Percentiles rank a stretch among this genome's conserved stretches.
These are phyloP conservation scores for Serpula lacrymans DNA, from an alignment of 768 basidiomycete genomes.

Conservation along the genomic window DNA sequence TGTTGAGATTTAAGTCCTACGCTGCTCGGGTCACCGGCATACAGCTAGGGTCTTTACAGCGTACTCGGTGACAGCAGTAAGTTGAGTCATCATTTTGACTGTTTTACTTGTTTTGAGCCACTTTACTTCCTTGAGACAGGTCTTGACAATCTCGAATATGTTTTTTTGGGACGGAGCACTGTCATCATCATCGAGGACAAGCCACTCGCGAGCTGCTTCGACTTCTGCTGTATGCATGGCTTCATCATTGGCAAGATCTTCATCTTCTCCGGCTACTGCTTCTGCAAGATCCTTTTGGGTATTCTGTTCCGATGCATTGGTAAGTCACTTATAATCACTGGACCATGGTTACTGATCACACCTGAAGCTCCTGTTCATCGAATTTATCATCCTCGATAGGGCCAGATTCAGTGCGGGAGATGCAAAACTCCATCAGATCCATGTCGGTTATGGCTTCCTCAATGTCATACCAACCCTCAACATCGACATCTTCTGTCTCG, in stretches of 20 bases:
- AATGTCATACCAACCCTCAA: too few species aligned
- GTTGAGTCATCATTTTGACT: not conserved
- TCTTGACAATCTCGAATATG: conserved; percentile 2
- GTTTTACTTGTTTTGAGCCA: not conserved
- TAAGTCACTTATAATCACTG: not conserved
- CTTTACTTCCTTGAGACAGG: not conserved
- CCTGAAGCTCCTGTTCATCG: not conserved
- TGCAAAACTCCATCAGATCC: not conserved
- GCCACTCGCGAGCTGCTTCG: not conserved
- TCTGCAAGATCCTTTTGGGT: not conserved
- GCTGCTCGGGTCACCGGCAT: too few species aligned
- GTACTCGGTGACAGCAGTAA: conserved; percentile 2
- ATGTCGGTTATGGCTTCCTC: not conserved
- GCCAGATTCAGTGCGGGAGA: not conserved
- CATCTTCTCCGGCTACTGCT: not conserved
- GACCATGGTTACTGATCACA: not conserved
- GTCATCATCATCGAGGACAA: not conserved
- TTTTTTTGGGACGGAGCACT: not conserved
- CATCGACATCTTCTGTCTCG: not conserved
- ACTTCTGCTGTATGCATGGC: not conserved
- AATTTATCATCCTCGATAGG: not conserved
- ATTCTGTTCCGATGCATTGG: not conserved
- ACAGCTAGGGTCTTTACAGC: not conserved
- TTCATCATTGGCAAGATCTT: not conserved
- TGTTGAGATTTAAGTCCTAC: too few species aligned